A percentile compares a stretch with the other conserved stretches of the same genome.
These are phyloP conservation scores for Syzygium jambos DNA, from an alignment of 345 rosid species.

Conservation along the genomic window DNA sequence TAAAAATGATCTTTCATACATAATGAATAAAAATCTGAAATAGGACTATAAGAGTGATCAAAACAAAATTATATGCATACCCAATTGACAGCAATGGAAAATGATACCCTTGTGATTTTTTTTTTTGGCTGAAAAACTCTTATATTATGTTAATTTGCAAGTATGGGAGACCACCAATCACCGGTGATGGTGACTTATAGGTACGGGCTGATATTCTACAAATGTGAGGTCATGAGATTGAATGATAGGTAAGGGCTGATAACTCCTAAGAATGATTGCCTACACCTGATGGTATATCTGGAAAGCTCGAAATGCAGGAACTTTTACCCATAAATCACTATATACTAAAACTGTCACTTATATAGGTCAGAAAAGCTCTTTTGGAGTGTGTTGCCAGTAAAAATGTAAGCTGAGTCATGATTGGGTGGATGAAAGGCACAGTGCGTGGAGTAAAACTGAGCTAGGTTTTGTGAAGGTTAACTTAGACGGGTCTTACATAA, in stretches of 20 bases:
- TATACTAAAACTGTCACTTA: background rate
- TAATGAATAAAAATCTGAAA: background rate
- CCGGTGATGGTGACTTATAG: background rate
- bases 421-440: background rate
- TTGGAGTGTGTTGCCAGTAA: background rate
- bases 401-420: background rate
- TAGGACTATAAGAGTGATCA: background rate
- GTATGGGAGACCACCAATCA: background rate
- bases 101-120: background rate
- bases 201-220: background rate
- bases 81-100: background rate
- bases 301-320: background rate
- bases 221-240: too few species aligned
- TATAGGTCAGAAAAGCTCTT: background rate
- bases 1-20: background rate
- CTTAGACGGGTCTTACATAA: background rate
- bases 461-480: background rate
- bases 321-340: background rate
- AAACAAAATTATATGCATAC: background rate
- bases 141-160: too few species aligned
- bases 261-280: background rate
- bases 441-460: background rate
- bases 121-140: background rate
- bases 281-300: background rate
- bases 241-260: too few species aligned